Base-by-base conservation (phyloP, 1,139 yeast species). In the Hemisphaericaspora xylofermentans region DNA sequence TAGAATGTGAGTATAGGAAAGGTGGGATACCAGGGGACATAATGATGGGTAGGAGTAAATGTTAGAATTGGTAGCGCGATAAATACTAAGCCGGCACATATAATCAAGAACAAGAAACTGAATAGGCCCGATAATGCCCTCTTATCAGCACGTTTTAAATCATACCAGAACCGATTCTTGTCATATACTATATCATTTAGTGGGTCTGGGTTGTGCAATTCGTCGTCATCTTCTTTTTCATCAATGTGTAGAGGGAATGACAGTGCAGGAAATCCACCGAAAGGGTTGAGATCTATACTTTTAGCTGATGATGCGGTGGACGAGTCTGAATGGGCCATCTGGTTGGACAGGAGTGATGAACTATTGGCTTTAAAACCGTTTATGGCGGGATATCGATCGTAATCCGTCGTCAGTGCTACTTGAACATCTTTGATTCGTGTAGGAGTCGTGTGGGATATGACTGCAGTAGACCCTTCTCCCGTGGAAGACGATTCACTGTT, bases 181-280 rank as follows among this genome's bases (percentile, higher is more conserved):
- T 87, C 94, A 53, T 82, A 78, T 45, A 81, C 75, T 22, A 94
- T 95, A 61, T 88, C 96, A 36, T 78, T 82, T 33, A 88, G 83
- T 9, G 95, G 95, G 58, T 88, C 96, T 1, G 96, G 96, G 61
- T 88, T 88, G 63, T 88, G 96, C 48, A 89, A 60, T 56, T 87
- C 88, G 59, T 88, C 96, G 64, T 88, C 96, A 3, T 87, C 84
- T 62, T 88, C 96, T 61, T 86, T 86, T 54, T 88, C 96, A 44
- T 88, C 95, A 48, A 89, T 80, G 51, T 79, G 82, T 41, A 88
- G 66, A 0, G 96, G 96, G 66, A 89, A 88, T 2, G 88, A 80
- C 4, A 88, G 74, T 6, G 95, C 93, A 2, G 96, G 96, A 60
- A 87, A 88, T 12, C 96, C 96, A 40, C 96, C 96, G 67, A 88